Percentiles rank a stretch among this genome's conserved stretches.
These are phyloP conservation scores for Suillus fuscotomentosus DNA, from an alignment of 768 basidiomycete genomes.

Conservation along the genomic window DNA sequence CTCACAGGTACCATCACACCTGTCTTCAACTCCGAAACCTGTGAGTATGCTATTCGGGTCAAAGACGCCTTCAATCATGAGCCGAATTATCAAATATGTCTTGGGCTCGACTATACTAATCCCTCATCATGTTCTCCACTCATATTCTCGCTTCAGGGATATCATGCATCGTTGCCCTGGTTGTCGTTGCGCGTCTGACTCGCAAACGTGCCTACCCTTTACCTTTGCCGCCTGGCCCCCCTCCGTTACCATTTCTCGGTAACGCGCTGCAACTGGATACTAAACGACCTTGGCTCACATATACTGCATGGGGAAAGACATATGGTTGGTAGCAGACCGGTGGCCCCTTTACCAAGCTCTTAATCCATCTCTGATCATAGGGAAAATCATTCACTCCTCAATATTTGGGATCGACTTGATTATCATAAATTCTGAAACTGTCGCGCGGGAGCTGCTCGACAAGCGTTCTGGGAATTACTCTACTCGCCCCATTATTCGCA, in stretches of 20 bases:
- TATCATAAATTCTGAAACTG: slow-evolving; percentile 33
- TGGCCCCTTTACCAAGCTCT: background rate
- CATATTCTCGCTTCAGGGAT: background rate
- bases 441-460: slow-evolving; percentile 34
- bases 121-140: background rate
- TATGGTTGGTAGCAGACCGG: slow-evolving; percentile 37
- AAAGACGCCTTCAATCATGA: background rate
- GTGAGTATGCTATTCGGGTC: background rate
- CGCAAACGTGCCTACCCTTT: background rate
- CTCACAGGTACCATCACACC: too few relatives aligned
- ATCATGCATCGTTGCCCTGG: background rate
- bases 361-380: slow-evolving; percentile 1
- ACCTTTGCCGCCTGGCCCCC: slow-evolving; percentile 47
- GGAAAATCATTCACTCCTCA: slow-evolving; percentile 30
- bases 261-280: slow-evolving; percentile 45
- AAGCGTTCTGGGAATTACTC: slow-evolving; percentile 38
- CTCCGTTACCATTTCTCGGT: slow-evolving; percentile 45
- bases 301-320: slow-evolving; percentile 39
- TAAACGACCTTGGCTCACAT: slow-evolving; percentile 38
- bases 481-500: slow-evolving; percentile 25
- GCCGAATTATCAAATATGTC: slow-evolving; percentile 4
- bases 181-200: background rate
- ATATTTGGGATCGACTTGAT: slow-evolving; percentile 28
- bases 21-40: too few relatives aligned
- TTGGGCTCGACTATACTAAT: background rate